These are phyloP conservation scores for Aspergillus versicolor DNA, from an alignment of 2,329 filamentous ascomycete genomes.

Conservation along the genomic window DNA sequence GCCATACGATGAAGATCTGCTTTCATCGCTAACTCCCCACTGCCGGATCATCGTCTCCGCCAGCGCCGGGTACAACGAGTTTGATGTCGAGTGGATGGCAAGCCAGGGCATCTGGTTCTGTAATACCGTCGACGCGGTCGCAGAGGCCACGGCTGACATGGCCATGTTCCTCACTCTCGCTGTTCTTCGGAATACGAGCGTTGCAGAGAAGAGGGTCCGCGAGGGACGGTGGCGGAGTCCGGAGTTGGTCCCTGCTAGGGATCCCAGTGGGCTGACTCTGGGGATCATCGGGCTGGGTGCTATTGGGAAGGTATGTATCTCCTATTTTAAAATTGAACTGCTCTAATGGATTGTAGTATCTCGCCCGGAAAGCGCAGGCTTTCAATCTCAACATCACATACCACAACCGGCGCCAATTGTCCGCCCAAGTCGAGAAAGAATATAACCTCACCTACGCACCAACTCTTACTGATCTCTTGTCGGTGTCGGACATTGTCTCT, in stretches of 20 bases:
- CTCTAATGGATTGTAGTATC: constrained; percentile 28
- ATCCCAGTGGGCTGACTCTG: constrained; percentile 47
- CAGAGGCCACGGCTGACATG: constrained; percentile 55
- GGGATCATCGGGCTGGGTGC: constrained; percentile 52
- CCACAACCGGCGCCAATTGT: too few species aligned
- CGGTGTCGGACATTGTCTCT: constrained; percentile 43
- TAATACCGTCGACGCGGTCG: constrained; percentile 54
- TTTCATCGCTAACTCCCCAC: too few species aligned
- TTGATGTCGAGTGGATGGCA: too few species aligned
- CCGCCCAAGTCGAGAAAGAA: constrained; percentile 31
- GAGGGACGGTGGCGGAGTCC: constrained; percentile 39
- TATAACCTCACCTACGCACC: constrained; percentile 39
- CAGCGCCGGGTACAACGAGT: too few species aligned
- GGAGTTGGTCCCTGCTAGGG: constrained; percentile 35
- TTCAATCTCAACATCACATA: constrained; percentile 50
- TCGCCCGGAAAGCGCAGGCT: constrained; percentile 40
- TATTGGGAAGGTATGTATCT: constrained; percentile 42
- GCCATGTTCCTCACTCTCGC: constrained; percentile 51
- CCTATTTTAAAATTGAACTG: too few species aligned
- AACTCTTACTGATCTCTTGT: constrained; percentile 42
- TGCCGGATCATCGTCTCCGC: too few species aligned
- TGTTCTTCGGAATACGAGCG: constrained; percentile 47
- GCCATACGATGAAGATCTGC: too few species aligned
- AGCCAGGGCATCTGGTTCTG: constrained; percentile 51
- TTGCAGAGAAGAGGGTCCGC: constrained; percentile 39